Percentiles rank a stretch among this genome's conserved stretches.
Evolutionary conservation across 163 green algal genomes (phyloP).

Genomic region (Trebouxia gelatinosa): DNA sequence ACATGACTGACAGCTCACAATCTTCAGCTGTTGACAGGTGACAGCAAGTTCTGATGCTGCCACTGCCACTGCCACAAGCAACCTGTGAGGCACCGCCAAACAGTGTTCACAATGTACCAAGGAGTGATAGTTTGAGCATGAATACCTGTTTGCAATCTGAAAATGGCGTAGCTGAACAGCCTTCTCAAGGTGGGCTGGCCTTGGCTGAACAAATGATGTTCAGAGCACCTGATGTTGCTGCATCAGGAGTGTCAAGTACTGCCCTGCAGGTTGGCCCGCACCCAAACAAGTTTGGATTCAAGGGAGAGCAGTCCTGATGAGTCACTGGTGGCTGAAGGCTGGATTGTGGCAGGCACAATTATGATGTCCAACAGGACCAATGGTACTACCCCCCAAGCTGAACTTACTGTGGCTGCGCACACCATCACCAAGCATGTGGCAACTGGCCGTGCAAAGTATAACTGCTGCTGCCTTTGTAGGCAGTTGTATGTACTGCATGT

Average conservation of each 20-base stretch:
- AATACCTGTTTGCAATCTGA: neutral
- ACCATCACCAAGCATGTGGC: too few relatives aligned
- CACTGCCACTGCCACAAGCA: too few relatives aligned
- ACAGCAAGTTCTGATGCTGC: too few relatives aligned
- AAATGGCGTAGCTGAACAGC: neutral
- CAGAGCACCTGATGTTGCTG: too few relatives aligned
- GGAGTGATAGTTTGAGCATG: neutral
- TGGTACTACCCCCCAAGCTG: too few relatives aligned
- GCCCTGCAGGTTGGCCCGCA: neutral
- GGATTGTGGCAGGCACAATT: constrained; percentile 31
- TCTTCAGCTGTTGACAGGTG: too few relatives aligned
- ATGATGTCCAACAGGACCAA: constrained; percentile 17
- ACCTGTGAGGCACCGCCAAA: too few relatives aligned
- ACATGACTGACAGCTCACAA: too few relatives aligned
- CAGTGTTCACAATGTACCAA: too few relatives aligned
- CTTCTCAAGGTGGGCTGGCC: neutral
- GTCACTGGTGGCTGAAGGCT: constrained; percentile 25
- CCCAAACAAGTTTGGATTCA: neutral
- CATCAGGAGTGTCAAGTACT: neutral
- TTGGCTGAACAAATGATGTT: too few relatives aligned
- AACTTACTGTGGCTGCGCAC: too few relatives aligned
- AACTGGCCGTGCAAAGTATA: too few relatives aligned
- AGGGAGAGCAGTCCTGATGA: constrained; percentile 23
- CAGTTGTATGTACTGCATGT: neutral
- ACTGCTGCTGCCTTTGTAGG: neutral